phyloP scores from a whole-genome alignment of 176 grass and related monocot species.

The Ananas comosus region DNA sequence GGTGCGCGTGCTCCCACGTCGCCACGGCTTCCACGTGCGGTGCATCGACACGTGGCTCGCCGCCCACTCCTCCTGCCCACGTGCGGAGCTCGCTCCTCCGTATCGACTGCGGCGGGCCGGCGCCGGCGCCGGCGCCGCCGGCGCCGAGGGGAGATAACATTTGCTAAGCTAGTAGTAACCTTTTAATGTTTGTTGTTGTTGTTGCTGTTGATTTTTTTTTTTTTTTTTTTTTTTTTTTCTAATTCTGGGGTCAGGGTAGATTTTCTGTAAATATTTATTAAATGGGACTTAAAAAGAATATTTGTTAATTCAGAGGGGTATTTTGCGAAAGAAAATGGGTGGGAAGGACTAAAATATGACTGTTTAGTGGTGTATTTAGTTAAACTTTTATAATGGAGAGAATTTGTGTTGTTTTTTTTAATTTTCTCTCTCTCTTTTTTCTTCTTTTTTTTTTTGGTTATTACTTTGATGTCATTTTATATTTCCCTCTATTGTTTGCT shows the following conservation, averaged over 20 bases:
- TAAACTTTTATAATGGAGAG: no score
- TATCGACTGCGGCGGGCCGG: background rate
- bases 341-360: background rate
- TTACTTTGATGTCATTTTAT: no score
- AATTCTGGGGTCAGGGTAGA: background rate
- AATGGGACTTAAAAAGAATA: no score
- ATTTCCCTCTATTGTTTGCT: no score
- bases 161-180: background rate
- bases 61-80: constrained; percentile 53
- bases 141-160: background rate
- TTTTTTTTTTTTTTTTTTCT: background rate
- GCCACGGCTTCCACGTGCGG: constrained; percentile 57
- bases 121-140: background rate
- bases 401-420: no score
- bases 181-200: background rate
- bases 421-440: no score
- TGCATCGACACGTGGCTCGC: constrained; percentile 71
- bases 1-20: constrained; percentile 58
- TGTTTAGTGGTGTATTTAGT: no score
- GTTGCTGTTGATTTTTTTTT: background rate
- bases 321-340: background rate
- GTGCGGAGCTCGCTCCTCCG: constrained; percentile 45
- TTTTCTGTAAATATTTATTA: background rate
- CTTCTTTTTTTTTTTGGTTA: no score
- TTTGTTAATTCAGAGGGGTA: constrained; percentile 3